Evolutionary conservation across 2,329 filamentous ascomycete species (phyloP).

Genomic region (Sclerotinia minor): DNA sequence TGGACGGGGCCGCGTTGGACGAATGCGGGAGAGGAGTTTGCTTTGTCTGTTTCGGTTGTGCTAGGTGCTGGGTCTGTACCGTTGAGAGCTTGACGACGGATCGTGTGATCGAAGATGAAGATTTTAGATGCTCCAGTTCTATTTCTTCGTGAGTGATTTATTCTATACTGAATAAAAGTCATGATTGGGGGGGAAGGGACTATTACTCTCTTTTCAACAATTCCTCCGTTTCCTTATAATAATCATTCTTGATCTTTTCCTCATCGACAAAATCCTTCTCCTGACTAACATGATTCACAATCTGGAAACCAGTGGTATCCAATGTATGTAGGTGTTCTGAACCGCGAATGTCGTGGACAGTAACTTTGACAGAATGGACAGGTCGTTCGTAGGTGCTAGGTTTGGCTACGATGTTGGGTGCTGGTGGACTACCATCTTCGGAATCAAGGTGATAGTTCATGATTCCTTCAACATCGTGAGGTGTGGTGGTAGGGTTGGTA

Average conservation of each 20-base stretch:
- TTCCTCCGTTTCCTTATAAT: conserved; percentile 43
- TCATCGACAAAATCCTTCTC: conserved; percentile 44
- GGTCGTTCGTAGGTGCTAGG: conserved; percentile 21
- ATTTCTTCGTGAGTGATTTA: conserved; percentile 11
- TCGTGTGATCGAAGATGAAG: conserved; percentile 64
- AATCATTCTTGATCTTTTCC: conserved; percentile 41
- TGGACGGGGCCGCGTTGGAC: conserved; percentile 48
- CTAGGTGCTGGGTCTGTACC: conserved; percentile 30
- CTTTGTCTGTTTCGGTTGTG: neutral
- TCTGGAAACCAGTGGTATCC: conserved; percentile 46
- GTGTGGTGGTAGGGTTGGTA: neutral
- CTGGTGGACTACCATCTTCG: conserved; percentile 32
- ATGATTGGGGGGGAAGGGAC: too few species aligned
- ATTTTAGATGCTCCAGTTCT: conserved; percentile 58
- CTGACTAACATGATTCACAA: conserved; percentile 42
- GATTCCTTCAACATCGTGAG: conserved; percentile 27
- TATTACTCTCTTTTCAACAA: conserved; percentile 41
- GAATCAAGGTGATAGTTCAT: conserved; percentile 31
- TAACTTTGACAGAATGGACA: neutral
- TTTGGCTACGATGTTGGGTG: conserved; percentile 26
- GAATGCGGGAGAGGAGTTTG: conserved; percentile 1
- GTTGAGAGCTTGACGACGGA: conserved; percentile 46
- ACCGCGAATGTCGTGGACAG: conserved; percentile 48
- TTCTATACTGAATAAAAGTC: neutral
- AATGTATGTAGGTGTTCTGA: conserved; percentile 47